Percentiles rank a stretch among this genome's conserved stretches.
Conservation (phyloP, 495 filamentous ascomycete genomes). For the Hyaloscypha hepaticicola region DNA sequence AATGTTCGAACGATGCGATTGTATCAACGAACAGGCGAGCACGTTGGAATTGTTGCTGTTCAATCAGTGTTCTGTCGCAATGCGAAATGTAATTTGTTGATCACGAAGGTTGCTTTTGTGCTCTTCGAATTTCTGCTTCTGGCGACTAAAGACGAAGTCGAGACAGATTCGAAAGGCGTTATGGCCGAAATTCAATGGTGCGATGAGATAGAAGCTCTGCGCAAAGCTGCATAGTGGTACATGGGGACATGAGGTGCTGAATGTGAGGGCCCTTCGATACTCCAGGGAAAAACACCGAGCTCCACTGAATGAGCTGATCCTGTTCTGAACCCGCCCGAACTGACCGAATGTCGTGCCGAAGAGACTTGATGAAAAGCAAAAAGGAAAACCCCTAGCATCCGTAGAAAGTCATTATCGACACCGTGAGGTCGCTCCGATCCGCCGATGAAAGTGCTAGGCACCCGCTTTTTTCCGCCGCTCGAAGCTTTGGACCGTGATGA, state of each 20-base stretch:
- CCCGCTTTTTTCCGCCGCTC: constrained; percentile 33
- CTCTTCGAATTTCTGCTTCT: constrained; percentile 26
- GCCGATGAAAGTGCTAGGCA: constrained; percentile 29
- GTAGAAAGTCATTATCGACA: constrained; percentile 28
- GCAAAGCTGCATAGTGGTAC: constrained; percentile 33
- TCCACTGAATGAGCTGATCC: constrained; percentile 20
- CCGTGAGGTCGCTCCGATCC: constrained; percentile 27
- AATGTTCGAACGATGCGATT: neutral
- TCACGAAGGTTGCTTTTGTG: constrained; percentile 20
- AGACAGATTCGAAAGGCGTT: constrained; percentile 25
- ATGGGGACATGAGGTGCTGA: constrained; percentile 34
- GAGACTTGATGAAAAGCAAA: constrained; percentile 26
- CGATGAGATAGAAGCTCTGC: constrained; percentile 29
- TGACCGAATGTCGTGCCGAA: constrained; percentile 31
- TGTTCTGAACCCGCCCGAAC: constrained; percentile 29
- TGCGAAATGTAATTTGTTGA: constrained; percentile 12
- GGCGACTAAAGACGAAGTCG: constrained; percentile 32
- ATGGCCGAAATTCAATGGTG: constrained; percentile 19
- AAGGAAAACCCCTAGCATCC: constrained; percentile 32
- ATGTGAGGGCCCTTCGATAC: constrained; percentile 27
- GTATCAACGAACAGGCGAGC: neutral
- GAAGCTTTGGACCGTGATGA: constrained; percentile 34
- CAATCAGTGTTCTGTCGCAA: neutral
- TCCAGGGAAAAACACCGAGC: constrained; percentile 24
- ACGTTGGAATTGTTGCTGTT: constrained; percentile 4